phyloP scores from a whole-genome alignment of 805 yeast species.

The Ogataea pini region DNA sequence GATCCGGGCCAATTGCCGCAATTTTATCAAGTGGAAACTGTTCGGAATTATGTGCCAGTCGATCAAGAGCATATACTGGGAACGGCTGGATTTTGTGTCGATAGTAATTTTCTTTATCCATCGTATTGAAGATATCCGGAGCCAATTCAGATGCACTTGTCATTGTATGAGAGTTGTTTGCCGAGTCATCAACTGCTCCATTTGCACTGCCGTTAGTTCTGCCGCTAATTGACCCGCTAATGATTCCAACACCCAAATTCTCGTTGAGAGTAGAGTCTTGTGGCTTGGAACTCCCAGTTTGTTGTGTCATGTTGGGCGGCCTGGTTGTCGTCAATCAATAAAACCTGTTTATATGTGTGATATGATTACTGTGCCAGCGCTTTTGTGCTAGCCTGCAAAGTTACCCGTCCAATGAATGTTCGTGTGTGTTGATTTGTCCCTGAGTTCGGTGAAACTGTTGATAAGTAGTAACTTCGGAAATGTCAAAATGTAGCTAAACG shows the following conservation, averaged over 20 bases:
- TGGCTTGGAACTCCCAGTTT: not conserved
- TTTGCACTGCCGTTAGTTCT: not conserved
- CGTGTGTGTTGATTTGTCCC: no score
- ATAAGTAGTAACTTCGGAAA: no score
- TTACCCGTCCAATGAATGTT: no score
- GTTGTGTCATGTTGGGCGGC: conserved; percentile 1
- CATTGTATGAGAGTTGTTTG: conserved; percentile 13
- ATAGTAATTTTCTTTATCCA: conserved; percentile 20
- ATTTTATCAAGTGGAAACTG: not conserved
- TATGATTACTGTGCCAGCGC: no score
- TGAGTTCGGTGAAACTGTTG: no score
- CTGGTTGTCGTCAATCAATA: not conserved
- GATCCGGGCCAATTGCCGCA: not conserved
- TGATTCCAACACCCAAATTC: not conserved
- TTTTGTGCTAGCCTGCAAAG: no score
- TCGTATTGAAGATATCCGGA: conserved; percentile 17
- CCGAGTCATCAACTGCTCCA: conserved; percentile 5
- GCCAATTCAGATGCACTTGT: conserved; percentile 14
- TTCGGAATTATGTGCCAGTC: conserved; percentile 39
- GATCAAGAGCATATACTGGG: conserved; percentile 69
- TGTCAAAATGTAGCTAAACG: not conserved
- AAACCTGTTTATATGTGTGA: no score
- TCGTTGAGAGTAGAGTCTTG: not conserved
- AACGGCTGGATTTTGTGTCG: conserved; percentile 36
- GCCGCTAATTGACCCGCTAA: not conserved